These are phyloP conservation scores for Verticillium dahliae DNA, from an alignment of 2,329 filamentous ascomycete genomes.

Conservation along the genomic window DNA sequence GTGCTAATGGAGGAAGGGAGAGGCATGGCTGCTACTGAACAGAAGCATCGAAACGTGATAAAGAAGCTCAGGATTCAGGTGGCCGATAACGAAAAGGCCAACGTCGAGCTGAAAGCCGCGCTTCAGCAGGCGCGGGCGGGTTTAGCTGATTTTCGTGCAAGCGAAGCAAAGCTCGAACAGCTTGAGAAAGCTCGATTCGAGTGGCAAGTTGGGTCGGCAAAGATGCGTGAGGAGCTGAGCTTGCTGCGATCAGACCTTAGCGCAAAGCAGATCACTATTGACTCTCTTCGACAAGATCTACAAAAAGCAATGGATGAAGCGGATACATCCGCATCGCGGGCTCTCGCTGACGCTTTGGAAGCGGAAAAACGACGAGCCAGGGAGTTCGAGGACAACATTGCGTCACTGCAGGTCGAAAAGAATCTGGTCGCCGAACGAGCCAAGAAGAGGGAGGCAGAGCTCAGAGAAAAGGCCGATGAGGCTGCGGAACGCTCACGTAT, in stretches of 20 bases:
- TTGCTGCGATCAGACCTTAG: conserved; percentile 56
- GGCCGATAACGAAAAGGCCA: conserved; percentile 57
- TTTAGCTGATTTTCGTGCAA: conserved; percentile 35
- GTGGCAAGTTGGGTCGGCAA: conserved; percentile 17
- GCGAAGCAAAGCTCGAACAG: conserved; percentile 42
- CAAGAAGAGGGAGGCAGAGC: conserved; percentile 62
- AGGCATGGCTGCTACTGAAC: conserved; percentile 76
- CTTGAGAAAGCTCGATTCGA: conserved; percentile 43
- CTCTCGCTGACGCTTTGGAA: conserved; percentile 61
- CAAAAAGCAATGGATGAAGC: conserved; percentile 60
- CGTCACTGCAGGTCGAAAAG: conserved; percentile 71
- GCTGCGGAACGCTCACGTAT: conserved; percentile 64
- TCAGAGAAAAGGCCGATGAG: conserved; percentile 66
- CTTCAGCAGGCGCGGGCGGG: conserved; percentile 54
- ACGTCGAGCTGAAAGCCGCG: conserved; percentile 50
- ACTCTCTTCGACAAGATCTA: conserved; percentile 63
- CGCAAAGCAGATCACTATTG: conserved; percentile 57
- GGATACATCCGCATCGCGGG: conserved; percentile 59
- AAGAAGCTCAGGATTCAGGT: conserved; percentile 70
- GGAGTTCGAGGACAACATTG: conserved; percentile 50
- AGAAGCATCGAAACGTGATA: conserved; percentile 75
- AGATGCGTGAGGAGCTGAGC: conserved; percentile 37
- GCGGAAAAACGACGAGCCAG: conserved; percentile 48
- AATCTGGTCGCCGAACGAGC: conserved; percentile 59
- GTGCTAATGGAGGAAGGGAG: conserved; percentile 88